Conservation (phyloP, 2,329 filamentous ascomycete species). For the Ilyonectria sp. region DNA sequence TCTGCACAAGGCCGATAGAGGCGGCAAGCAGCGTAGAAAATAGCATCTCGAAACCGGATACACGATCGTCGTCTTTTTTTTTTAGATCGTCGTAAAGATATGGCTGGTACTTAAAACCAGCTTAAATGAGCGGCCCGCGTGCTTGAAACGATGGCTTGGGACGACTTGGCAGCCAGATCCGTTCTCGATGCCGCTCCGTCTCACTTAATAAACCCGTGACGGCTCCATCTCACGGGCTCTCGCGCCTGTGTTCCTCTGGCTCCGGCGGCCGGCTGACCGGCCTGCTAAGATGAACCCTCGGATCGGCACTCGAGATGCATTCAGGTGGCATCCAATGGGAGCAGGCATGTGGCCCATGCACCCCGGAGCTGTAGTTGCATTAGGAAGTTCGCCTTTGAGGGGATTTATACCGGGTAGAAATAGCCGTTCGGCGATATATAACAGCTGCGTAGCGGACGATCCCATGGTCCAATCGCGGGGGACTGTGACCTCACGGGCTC, state of each 20-base stretch:
- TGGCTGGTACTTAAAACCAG: background rate
- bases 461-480: slow-evolving; percentile 17
- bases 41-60: slow-evolving; percentile 6
- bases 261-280: slow-evolving; percentile 12
- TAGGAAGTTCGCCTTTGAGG: slow-evolving; percentile 13
- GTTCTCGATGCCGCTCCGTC: background rate
- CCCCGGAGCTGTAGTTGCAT: slow-evolving; percentile 2
- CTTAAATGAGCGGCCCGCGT: background rate
- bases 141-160: background rate
- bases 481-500: slow-evolving; percentile 12
- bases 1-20: slow-evolving; percentile 26
- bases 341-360: slow-evolving; percentile 14
- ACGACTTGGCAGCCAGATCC: background rate
- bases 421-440: background rate
- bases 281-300: slow-evolving; percentile 4
- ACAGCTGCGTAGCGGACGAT: slow-evolving; percentile 12
- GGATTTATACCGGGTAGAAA: slow-evolving; percentile 10
- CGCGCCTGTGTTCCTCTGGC: background rate
- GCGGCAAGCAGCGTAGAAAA: slow-evolving; percentile 8
- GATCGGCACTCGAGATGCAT: background rate
- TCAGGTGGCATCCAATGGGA: slow-evolving; percentile 7
- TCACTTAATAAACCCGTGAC: slow-evolving; percentile 10
- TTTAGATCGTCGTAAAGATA: background rate
- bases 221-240: background rate
- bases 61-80: background rate